Percentiles rank a stretch among this genome's conserved stretches.
These are phyloP conservation scores for Termitomyces sp. DNA, from an alignment of 768 basidiomycete genomes.

Conservation along the genomic window DNA sequence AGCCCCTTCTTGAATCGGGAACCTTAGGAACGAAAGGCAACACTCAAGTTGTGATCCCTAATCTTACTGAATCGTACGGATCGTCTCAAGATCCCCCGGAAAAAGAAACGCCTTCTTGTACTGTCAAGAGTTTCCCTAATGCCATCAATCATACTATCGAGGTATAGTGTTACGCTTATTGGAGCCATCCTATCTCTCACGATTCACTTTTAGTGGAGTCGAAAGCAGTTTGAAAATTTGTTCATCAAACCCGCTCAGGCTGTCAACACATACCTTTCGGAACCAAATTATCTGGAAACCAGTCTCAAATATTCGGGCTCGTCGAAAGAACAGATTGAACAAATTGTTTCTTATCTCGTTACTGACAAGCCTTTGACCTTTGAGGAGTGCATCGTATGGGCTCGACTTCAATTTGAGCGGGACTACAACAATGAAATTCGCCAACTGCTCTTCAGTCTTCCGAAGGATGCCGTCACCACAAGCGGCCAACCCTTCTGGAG, in stretches of 20 bases:
- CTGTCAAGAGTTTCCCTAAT: constrained; percentile 98
- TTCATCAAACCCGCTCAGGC: constrained; percentile 94
- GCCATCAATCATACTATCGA: constrained; percentile 98
- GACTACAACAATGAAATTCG: constrained; percentile 92
- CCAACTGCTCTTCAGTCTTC: constrained; percentile 90
- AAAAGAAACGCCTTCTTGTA: constrained; percentile 95
- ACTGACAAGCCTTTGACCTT: constrained; percentile 92
- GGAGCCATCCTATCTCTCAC: neutral
- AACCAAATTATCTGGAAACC: constrained; percentile 92
- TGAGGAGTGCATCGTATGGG: constrained; percentile 98
- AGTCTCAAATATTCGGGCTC: constrained; percentile 90
- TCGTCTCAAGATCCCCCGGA: constrained; percentile 99
- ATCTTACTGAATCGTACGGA: constrained; percentile 94
- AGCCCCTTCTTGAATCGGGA: constrained; percentile 94
- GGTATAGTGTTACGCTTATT: constrained; percentile 39
- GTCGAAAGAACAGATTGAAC: constrained; percentile 84
- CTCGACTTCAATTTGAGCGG: constrained; percentile 90
- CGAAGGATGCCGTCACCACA: constrained; percentile 89
- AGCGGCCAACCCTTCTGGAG: constrained; percentile 99
- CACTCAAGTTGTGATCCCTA: constrained; percentile 90
- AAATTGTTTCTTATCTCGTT: constrained; percentile 87
- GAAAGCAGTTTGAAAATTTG: constrained; percentile 86
- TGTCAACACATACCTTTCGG: constrained; percentile 94
- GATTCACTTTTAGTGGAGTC: constrained; percentile 69
- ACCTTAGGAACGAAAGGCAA: constrained; percentile 99